Evolutionary conservation across 768 basidiomycete species (phyloP), one percentile per base, ranked within the genome.

Genomic region (Suillus paluster): DNA sequence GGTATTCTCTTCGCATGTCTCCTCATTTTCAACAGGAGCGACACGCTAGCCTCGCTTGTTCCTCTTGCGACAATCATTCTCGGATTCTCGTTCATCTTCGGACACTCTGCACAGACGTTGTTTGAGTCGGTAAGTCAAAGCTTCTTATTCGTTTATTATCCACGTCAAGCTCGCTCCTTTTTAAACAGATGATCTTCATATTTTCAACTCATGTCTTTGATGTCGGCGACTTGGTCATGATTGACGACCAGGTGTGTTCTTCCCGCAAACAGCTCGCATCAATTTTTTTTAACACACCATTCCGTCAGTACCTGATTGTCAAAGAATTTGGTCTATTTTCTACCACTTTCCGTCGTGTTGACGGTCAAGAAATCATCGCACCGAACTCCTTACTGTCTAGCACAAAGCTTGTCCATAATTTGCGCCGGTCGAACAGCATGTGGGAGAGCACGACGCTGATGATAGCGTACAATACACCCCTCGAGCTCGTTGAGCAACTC

Each of bases 141-240:
- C 4, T 5, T 52, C 19, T 27, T 30, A 39, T 12, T 53, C 36
- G 21, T 38, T 62, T 38, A 30, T 23, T 45, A 45, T 36, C 57
- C 12, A 56, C 27, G 19, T 8, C 54, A 41, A 15, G 44, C 23
- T 21, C 17, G 57, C 64, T 53, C 52, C 36, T 64, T n/a, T 25
- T 17, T 39, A 3, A 33, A 5, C 55, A 91, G 90, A 82, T 93
- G 23, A 89, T 93, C 68, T 93, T 93, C 78, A 92, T 92, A 62
- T 92, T 92, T 72, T 89, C 88, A 1, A 92, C 91, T 0, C 92
- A 93, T 69, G 88, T 91, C n/a, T 93, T 90, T 66, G 91, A 92
- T 70, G 88, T 93, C 8, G 91, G 91, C 8, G 91, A 94, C 67
- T 75, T 92, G 34, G 88, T 93, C 8, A 84, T 93, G 82, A 92